These are phyloP conservation scores for Crinitomyces ghanaensis DNA, from an alignment of 805 yeast species.

Conservation along the genomic window DNA sequence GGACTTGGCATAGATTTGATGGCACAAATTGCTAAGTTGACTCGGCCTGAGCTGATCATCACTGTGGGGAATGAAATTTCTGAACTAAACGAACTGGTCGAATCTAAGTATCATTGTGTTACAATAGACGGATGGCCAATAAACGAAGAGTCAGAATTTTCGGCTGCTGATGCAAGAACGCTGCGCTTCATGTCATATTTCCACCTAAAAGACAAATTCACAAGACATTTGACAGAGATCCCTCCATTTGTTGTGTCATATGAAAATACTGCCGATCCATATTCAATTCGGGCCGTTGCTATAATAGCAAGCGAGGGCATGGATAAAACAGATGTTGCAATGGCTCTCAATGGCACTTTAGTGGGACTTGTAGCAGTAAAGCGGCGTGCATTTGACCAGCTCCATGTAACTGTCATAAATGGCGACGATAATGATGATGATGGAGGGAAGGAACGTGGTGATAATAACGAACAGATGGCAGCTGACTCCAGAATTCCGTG, in stretches of 20 bases:
- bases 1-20: constrained; percentile 70
- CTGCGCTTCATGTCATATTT: constrained; percentile 22
- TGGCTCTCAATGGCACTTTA: constrained; percentile 25
- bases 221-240: constrained; percentile 25
- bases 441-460: no score
- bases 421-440: constrained; percentile 3
- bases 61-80: constrained; percentile 37
- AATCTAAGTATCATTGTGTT: no score
- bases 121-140: no score
- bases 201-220: constrained; percentile 13
- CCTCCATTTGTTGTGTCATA: constrained; percentile 22
- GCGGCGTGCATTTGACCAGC: not conserved
- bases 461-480: no score
- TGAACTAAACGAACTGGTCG: no score
- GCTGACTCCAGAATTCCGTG: no score
- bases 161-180: constrained; percentile 16
- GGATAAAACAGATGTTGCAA: constrained; percentile 15
- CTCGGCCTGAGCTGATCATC: constrained; percentile 46
- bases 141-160: no score
- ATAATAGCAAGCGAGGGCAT: constrained; percentile 20
- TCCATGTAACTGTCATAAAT: not conserved
- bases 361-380: constrained; percentile 21
- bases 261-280: constrained; percentile 8
- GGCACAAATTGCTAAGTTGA: constrained; percentile 28
- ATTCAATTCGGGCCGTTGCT: constrained; percentile 20